Evolutionary conservation across 768 basidiomycete genomes (phyloP), one percentile per base, ranked within the genome.

Genomic region (Flagelloscypha sp.): DNA sequence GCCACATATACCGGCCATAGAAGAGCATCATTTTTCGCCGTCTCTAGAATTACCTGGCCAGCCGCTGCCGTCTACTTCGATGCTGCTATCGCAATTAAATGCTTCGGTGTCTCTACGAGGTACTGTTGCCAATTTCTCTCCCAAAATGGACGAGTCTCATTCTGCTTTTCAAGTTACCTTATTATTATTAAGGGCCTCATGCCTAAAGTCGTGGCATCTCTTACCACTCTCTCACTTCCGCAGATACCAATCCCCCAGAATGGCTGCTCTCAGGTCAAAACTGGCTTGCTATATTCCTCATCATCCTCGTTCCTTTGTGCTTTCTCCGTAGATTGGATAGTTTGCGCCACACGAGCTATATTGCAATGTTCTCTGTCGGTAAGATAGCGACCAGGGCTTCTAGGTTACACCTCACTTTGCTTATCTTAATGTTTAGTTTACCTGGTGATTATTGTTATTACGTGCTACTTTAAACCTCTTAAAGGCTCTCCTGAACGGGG

Each of bases 51-150:
- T 44, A 94, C 94, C 0, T 95, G 90, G 55, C 94, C 94, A 2
- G 76, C 70, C 28, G 86, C 84, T 0, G 84, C 84, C 1, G 64
- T 88, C 24, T 85, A 88, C 55, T 94, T 98, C 49, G 94, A 97
- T 55, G 79, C 79, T 3, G 94, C 93, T 9, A 90, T 98, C 47
- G 90, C 90, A 7, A 82, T 79, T 54, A 98, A 98, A 55, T 98
- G 94, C 56, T 95, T 95, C 53, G 94, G 94, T 13, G 94, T 98
- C 3, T 89, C 87, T 22, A 80, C 93, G 48, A 90, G 88, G 74
- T 89, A 59, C 30, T 72, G 56, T 24, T 15, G 33, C 18, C 24
- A 21, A 28, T 37, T 35, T 28, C 31, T 35, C 25, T 37, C n/a
- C 28, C 24, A 19, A 16, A 37, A 24, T 31, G 33, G 8, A 33